A percentile compares a stretch with the other conserved stretches of the same genome.
These are phyloP conservation scores for Stephania cephalantha DNA, from an alignment of 164 flowering plant species.

Conservation along the genomic window DNA sequence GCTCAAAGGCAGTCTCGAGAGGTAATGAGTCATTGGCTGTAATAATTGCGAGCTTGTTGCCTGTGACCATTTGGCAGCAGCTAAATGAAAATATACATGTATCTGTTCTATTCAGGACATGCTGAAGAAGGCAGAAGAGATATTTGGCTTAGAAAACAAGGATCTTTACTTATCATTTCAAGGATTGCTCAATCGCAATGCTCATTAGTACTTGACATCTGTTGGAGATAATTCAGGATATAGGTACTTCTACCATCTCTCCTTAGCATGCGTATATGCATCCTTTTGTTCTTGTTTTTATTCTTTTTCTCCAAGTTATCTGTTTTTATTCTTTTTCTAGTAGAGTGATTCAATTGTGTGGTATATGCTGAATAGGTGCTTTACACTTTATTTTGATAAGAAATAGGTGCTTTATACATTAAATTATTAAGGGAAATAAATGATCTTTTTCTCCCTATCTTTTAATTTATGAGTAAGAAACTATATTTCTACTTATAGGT, in stretches of 20 bases:
- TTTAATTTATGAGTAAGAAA: too few species aligned
- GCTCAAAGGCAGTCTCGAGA: constrained; percentile 92
- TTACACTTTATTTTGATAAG: too few species aligned
- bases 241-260: constrained; percentile 5
- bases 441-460: not conserved
- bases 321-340: not conserved
- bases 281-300: not conserved
- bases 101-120: constrained; percentile 55
- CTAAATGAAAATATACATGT: not conserved
- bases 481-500: not conserved
- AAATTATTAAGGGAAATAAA: not conserved
- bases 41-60: not conserved
- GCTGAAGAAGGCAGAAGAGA: constrained; percentile 83
- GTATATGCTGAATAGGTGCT: not conserved
- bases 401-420: too few species aligned
- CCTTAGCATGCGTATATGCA: not conserved
- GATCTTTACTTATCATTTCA: constrained; percentile 83
- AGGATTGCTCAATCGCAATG: constrained; percentile 77
- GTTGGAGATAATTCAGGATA: not conserved
- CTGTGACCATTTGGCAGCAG: not conserved
- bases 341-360: not conserved
- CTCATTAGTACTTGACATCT: constrained; percentile 20
- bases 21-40: constrained; percentile 31
- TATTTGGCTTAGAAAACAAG: constrained; percentile 81
- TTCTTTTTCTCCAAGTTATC: not conserved